Evolutionary conservation across 768 basidiomycete species (phyloP).

Genomic region (Panellus pusillus): DNA sequence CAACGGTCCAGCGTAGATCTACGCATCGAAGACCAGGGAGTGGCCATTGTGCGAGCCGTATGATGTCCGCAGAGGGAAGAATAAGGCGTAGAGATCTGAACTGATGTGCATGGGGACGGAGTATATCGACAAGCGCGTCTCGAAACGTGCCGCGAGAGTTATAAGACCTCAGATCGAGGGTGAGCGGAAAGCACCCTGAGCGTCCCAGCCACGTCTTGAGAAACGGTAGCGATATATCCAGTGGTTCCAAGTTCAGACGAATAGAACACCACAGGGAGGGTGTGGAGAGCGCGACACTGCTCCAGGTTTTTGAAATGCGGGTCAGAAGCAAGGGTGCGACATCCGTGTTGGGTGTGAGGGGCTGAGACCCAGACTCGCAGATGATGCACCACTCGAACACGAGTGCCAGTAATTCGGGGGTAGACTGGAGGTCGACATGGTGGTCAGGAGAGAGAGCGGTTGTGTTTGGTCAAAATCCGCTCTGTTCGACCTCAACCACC

Average conservation of each 20-base stretch:
- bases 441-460: not conserved
- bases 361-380: not conserved
- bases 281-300: not conserved
- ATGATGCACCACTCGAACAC: not conserved
- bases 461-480: no score
- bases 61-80: not conserved
- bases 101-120: not conserved
- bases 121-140: not conserved
- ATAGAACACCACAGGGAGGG: not conserved
- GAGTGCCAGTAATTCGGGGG: not conserved
- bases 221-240: no score
- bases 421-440: not conserved
- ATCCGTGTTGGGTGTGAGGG: not conserved
- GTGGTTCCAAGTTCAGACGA: not conserved
- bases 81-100: not conserved
- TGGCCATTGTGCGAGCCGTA: not conserved
- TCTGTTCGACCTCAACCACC: no score
- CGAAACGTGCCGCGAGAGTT: not conserved
- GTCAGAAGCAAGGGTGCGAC: not conserved
- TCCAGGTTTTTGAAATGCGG: not conserved
- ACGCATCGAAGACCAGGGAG: not conserved
- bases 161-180: not conserved
- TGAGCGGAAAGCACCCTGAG: no score
- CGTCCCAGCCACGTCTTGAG: no score
- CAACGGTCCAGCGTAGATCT: not conserved